phyloP scores from a whole-genome alignment of 371 early-diverging fungal genomes.

The Lichtheimia hyalospora region DNA sequence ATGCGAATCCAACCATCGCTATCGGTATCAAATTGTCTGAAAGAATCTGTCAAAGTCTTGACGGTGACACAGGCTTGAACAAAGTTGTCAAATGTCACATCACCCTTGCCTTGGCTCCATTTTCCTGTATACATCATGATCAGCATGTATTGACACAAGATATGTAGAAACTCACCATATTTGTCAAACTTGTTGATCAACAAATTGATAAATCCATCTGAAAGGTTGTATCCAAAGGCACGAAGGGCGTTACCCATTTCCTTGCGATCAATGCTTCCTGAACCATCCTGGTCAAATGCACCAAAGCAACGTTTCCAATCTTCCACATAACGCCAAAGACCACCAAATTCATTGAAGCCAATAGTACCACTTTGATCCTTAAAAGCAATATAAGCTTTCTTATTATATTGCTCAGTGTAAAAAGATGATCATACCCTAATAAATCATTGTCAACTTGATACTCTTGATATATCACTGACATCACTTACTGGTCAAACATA shows the following conservation, averaged over 20 bases:
- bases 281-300: constrained; percentile 77
- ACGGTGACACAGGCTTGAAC: constrained; percentile 83
- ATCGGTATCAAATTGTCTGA: constrained; percentile 75
- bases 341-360: constrained; percentile 77
- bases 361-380: constrained; percentile 65
- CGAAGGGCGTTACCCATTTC: constrained; percentile 77
- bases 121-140: constrained; percentile 4
- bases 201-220: constrained; percentile 51
- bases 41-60: constrained; percentile 78
- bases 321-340: constrained; percentile 72
- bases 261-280: constrained; percentile 70
- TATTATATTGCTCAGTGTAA: background rate
- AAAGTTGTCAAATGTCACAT: constrained; percentile 85
- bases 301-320: constrained; percentile 78
- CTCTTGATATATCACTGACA: background rate
- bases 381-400: background rate
- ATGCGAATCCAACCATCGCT: constrained; percentile 79
- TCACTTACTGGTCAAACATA: constrained; percentile 68
- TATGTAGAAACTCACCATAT: constrained; percentile 45
- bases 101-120: constrained; percentile 39
- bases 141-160: background rate
- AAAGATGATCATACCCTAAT: background rate
- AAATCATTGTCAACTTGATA: background rate
- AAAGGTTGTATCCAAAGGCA: constrained; percentile 74
- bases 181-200: constrained; percentile 74